A percentile compares a stretch with the other conserved stretches of the same genome.
These are phyloP conservation scores for Pugionium cornutum DNA, from an alignment of 345 rosid species.

Conservation along the genomic window DNA sequence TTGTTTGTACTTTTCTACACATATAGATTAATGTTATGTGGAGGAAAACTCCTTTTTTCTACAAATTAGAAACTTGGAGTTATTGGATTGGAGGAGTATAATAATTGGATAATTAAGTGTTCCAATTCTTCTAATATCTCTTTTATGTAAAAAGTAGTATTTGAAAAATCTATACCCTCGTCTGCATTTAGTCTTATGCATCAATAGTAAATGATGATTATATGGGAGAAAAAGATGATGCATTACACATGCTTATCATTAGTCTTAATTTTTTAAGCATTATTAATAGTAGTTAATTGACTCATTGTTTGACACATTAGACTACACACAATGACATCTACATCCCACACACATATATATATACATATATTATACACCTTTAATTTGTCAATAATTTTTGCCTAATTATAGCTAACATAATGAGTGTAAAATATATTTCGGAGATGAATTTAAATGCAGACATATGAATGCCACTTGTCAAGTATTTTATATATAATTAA, in stretches of 20 bases:
- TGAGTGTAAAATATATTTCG: no score
- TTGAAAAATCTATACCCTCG: slow-evolving; percentile 36
- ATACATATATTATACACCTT: neutral
- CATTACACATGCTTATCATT: neutral
- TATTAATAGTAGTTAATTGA: neutral
- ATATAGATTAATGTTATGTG: slow-evolving; percentile 13
- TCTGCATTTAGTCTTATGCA: slow-evolving; percentile 30
- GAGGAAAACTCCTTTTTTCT: slow-evolving; percentile 23
- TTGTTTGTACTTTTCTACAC: slow-evolving; percentile 2
- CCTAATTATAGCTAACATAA: no score
- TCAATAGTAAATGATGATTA: slow-evolving; percentile 5
- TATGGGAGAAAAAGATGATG: neutral
- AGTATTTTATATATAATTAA: neutral
- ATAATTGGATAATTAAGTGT: slow-evolving; percentile 1
- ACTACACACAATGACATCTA: slow-evolving; percentile 14
- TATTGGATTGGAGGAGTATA: slow-evolving; percentile 23
- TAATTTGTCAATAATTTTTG: neutral
- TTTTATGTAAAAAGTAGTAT: slow-evolving; percentile 21
- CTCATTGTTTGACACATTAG: neutral
- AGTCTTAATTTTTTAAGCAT: neutral
- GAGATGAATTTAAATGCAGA: neutral
- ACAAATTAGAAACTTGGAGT: slow-evolving; percentile 30
- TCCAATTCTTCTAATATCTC: slow-evolving; percentile 23
- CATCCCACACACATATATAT: slow-evolving; percentile 7
- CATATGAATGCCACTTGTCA: neutral